Evolutionary conservation across 2,329 filamentous ascomycete species (phyloP).

Genomic region (Microcyclospora pomicola): DNA sequence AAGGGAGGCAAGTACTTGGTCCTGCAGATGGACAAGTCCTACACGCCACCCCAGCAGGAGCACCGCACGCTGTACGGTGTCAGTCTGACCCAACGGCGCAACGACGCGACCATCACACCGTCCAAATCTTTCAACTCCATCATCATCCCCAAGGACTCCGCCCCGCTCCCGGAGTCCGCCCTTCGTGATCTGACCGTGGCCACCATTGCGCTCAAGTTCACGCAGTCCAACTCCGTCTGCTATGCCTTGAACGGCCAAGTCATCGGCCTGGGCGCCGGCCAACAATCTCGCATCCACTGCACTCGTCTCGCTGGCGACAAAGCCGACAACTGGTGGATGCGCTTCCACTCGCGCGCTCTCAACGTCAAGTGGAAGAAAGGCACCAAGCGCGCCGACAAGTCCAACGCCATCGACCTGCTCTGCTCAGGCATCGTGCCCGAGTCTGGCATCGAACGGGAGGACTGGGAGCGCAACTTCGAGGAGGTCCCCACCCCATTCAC

Average conservation of each 20-base stretch:
- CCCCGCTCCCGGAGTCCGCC: conserved; percentile 61
- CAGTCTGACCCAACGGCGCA: conserved; percentile 77
- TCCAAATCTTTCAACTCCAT: conserved; percentile 68
- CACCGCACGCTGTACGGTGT: conserved; percentile 81
- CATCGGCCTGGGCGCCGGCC: conserved; percentile 84
- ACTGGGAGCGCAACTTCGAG: conserved; percentile 82
- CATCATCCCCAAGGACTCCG: conserved; percentile 70
- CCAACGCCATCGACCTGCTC: conserved; percentile 91
- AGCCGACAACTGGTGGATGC: conserved; percentile 99
- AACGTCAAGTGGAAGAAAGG: conserved; percentile 94
- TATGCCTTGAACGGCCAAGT: conserved; percentile 91
- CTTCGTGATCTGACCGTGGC: conserved; percentile 84
- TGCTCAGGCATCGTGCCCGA: conserved; percentile 82
- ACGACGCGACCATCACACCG: conserved; percentile 76
- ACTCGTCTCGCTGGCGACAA: conserved; percentile 95
- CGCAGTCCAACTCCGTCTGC: conserved; percentile 97
- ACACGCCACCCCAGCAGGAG: conserved; percentile 61
- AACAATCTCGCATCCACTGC: conserved; percentile 97
- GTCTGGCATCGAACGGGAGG: conserved; percentile 66
- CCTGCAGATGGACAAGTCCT: conserved; percentile 83
- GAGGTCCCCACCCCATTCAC: conserved; percentile 62
- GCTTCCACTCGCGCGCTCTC: conserved; percentile 83
- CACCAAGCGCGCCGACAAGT: conserved; percentile 92
- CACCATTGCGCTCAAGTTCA: conserved; percentile 96
- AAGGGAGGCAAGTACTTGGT: conserved; percentile 96